phyloP scores from a whole-genome alignment of 257 asterid genomes.

The Euphrasia confusa region DNA sequence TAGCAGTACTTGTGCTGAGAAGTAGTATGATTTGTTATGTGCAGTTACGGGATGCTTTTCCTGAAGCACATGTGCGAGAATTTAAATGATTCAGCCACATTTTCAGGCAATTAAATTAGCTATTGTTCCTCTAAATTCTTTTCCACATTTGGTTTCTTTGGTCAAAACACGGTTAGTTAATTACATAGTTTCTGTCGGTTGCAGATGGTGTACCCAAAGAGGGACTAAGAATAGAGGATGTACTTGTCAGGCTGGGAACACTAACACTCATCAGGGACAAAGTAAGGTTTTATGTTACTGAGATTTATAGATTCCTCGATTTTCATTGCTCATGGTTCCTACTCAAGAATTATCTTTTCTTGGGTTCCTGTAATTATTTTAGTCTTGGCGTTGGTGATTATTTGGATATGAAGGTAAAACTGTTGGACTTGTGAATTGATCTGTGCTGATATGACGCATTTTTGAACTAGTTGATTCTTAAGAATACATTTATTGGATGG shows the following conservation, averaged over 20 bases:
- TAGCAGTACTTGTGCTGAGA: conserved; percentile 13
- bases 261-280: conserved; percentile 67
- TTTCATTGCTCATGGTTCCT: conserved; percentile 7
- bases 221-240: conserved; percentile 82
- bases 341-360: background rate
- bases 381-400: conserved; percentile 11
- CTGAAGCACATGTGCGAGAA: conserved; percentile 69
- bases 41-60: conserved; percentile 79
- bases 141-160: conserved; percentile 24
- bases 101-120: conserved; percentile 54
- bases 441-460: conserved; percentile 16
- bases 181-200: conserved; percentile 24
- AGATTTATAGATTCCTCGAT: background rate
- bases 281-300: conserved; percentile 41
- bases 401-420: conserved; percentile 19
- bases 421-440: background rate
- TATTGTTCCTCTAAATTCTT: conserved; percentile 18
- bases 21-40: conserved; percentile 18
- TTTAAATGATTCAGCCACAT: conserved; percentile 62
- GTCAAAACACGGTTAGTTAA: conserved; percentile 19
- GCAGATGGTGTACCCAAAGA: conserved; percentile 99
- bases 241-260: conserved; percentile 76
- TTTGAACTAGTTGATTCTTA: conserved; percentile 12
- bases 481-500: background rate
- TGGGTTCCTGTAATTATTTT: conserved; percentile 15